Base-by-base conservation (phyloP, 2,329 filamentous ascomycete genomes). In the Aspergillus texensis region DNA sequence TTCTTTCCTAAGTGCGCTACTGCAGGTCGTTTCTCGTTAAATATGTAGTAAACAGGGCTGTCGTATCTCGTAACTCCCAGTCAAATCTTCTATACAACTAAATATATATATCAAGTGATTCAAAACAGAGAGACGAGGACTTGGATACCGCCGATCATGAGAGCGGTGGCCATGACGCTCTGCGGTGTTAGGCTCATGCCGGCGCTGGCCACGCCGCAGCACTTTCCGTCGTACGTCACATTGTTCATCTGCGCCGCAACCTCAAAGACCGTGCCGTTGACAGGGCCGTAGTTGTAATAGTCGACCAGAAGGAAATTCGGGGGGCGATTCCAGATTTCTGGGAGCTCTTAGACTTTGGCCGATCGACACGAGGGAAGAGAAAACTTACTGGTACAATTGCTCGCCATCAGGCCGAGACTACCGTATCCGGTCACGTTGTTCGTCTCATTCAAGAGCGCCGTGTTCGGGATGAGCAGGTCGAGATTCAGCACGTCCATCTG, bases 241-340 rank as follows among this genome's bases (percentile, higher is more conserved):
- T 89, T 88, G 76, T 94, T 95, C 68, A 88, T 85, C 62, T 79
- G 73, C 0, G 90, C 90, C 0, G 89, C 90, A 24, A 91, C 89
- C 72, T 90, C 84, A 71, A 96, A 96, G 11, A 95, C 91, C 3
- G 90, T 91, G 2, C 92, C 92, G 4, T 85, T 82, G 80, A 83
- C 85, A 41, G 79, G 82, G 34, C 91, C 91, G 64, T 83, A 82
- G 75, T 95, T 93, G 79, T 95, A 96, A 77, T 92, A 95, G 75
- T 96, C 92, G 30, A 95, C 91, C 60, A 95, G 88, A 57, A 96
- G 81, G 72, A 93, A 88, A 72, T 90, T 94, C 2, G 92, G 93
- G 0, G 91, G 83, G 10, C 86, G 85, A 24, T 83, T 83, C 91
- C 91, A 68, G 70, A 4, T 66, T 79, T 81, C 81, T 24, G 21